Conservation (phyloP, 352 stramenopile genomes). For the Globisporangium megalacanthum region DNA sequence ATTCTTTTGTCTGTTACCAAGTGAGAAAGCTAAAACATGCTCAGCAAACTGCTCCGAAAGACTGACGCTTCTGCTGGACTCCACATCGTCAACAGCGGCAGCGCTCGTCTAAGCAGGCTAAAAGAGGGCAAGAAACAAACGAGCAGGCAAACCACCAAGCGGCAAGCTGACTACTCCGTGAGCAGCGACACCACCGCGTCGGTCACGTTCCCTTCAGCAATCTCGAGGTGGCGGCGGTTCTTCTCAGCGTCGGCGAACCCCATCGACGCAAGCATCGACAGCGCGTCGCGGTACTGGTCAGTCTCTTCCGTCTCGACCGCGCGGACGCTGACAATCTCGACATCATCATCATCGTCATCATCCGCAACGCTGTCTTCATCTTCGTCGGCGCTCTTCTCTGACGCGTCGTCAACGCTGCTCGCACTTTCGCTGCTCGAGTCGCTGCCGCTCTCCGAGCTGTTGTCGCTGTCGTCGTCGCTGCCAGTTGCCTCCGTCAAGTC, state of each 20-base stretch:
- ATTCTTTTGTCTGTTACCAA: too few species aligned
- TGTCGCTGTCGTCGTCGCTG: conserved; percentile 1
- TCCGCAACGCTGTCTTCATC: too few species aligned
- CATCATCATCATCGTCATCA: conserved; percentile 24
- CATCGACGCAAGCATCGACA: conserved; percentile 49
- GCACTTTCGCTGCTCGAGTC: conserved; percentile 10
- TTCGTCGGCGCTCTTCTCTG: too few species aligned
- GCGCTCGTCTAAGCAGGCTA: too few species aligned
- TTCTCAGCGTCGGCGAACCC: conserved; percentile 45
- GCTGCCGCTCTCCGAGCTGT: conserved; percentile 29
- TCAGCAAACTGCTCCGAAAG: too few species aligned
- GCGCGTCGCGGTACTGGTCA: conserved; percentile 28
- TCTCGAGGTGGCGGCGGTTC: conserved; percentile 38
- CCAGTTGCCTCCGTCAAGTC: too few species aligned
- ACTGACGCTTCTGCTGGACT: too few species aligned
- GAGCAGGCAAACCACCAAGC: too few species aligned
- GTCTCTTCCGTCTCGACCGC: conserved; percentile 9
- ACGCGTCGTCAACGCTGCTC: not conserved
- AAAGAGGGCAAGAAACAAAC: too few species aligned
- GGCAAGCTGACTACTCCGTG: too few species aligned
- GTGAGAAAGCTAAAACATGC: too few species aligned
- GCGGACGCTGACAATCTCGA: conserved; percentile 26
- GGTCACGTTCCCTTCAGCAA: conserved; percentile 42
- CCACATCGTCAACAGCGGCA: too few species aligned
- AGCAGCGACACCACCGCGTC: conserved; percentile 44